These are phyloP conservation scores for Ceratorhiza oryzae-sativae DNA, from an alignment of 1,284 basidiomycete species.

Conservation along the genomic window DNA sequence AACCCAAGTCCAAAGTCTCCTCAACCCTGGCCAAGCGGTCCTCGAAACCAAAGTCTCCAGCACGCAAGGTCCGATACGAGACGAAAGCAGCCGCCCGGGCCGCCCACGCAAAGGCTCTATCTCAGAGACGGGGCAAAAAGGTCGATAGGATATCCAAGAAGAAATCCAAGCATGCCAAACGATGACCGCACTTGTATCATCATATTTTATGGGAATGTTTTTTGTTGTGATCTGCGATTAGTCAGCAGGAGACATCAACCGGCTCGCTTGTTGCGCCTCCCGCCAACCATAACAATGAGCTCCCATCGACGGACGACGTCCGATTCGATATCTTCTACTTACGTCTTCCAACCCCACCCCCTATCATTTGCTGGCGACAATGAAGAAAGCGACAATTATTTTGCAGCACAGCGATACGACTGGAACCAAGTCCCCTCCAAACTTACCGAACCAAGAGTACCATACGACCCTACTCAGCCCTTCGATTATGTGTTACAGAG, in stretches of 20 bases:
- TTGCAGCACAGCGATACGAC: constrained; percentile 31
- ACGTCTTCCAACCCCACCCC: constrained; percentile 9
- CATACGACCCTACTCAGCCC: constrained; percentile 32
- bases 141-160: neutral
- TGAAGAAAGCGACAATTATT: constrained; percentile 18
- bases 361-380: constrained; percentile 12
- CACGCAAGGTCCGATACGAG: constrained; percentile 60
- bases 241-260: constrained; percentile 38
- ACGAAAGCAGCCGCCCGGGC: constrained; percentile 65
- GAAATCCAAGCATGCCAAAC: constrained; percentile 1
- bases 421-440: constrained; percentile 33
- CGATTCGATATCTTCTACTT: neutral
- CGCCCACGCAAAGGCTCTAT: constrained; percentile 43
- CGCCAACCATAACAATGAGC: neutral
- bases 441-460: constrained; percentile 12
- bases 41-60: constrained; percentile 4
- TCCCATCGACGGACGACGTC: constrained; percentile 31
- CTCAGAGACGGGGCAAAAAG: constrained; percentile 6
- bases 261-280: neutral
- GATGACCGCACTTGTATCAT: constrained; percentile 10
- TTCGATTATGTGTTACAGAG: constrained; percentile 26
- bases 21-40: constrained; percentile 48
- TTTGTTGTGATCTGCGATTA: constrained; percentile 39
- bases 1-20: constrained; percentile 45
- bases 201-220: constrained; percentile 3